These are phyloP conservation scores for Coelastrella sp. DNA, from an alignment of 139 green algal genomes.

Conservation along the genomic window DNA sequence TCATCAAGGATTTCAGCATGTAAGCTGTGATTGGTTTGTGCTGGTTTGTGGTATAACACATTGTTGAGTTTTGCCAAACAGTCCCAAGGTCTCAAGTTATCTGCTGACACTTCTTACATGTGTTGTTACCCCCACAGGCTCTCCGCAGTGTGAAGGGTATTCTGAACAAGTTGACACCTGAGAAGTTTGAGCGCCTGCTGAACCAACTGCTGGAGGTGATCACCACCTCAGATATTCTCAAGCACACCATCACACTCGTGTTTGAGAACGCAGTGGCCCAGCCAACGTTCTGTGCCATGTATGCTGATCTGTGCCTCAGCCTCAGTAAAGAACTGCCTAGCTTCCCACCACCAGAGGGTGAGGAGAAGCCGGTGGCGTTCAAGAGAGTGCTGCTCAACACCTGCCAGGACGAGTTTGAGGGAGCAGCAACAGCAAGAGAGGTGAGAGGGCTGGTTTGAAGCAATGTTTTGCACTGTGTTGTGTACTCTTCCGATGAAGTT, in stretches of 20 bases:
- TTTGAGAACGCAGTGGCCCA: conserved; percentile 99
- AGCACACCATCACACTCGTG: conserved; percentile 88
- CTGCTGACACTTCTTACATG: neutral
- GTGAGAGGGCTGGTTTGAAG: too few relatives aligned
- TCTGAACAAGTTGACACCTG: conserved; percentile 99
- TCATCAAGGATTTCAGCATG: too few relatives aligned
- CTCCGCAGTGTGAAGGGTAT: conserved; percentile 94
- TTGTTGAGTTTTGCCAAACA: too few relatives aligned
- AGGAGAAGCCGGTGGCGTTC: conserved; percentile 88
- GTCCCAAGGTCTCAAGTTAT: neutral
- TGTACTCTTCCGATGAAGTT: too few relatives aligned
- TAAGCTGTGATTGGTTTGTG: too few relatives aligned
- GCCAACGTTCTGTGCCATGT: conserved; percentile 96
- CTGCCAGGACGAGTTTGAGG: conserved; percentile 99
- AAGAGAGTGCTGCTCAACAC: conserved; percentile 97
- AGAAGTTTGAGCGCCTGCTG: conserved; percentile 98
- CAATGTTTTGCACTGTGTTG: too few relatives aligned
- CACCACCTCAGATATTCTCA: conserved; percentile 68
- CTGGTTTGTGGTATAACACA: too few relatives aligned
- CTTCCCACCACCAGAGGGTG: conserved; percentile 59
- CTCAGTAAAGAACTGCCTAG: conserved; percentile 47
- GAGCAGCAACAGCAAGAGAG: conserved; percentile 69
- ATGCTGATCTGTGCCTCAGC: conserved; percentile 34
- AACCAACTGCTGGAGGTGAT: conserved; percentile 88
- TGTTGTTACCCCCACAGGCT: conserved; percentile 68